A percentile compares a stretch with the other conserved stretches of the same genome.
phyloP scores from a whole-genome alignment of 2,329 filamentous ascomycete species.

The Trichoderma gracile region DNA sequence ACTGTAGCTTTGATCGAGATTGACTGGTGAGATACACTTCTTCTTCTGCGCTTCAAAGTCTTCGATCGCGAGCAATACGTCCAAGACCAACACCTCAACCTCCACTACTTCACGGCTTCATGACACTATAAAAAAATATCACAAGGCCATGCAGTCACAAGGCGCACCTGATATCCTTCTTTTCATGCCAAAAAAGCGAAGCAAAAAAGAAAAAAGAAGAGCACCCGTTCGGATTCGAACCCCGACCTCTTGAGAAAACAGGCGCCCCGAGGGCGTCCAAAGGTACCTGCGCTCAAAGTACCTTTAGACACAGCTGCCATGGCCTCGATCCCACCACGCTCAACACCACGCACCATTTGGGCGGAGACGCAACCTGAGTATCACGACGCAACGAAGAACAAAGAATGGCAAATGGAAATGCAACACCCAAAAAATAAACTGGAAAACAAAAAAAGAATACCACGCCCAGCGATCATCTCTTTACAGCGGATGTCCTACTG shows the following conservation, averaged over 20 bases:
- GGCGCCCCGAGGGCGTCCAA: no score
- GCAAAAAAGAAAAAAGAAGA: background rate
- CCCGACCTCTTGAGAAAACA: background rate
- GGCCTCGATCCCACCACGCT: background rate
- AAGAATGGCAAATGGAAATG: background rate
- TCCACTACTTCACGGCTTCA: background rate
- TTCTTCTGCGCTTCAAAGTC: background rate
- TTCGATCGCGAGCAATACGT: background rate
- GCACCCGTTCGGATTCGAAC: background rate
- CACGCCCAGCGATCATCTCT: slow-evolving; percentile 31
- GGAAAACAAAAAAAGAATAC: slow-evolving; percentile 12
- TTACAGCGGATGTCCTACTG: slow-evolving; percentile 32
- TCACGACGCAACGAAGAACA: no score
- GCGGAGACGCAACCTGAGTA: background rate
- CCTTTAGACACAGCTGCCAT: slow-evolving; percentile 1
- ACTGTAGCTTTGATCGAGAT: background rate
- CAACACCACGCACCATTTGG: background rate
- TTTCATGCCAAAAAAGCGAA: background rate
- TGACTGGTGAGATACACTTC: background rate
- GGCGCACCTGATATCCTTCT: background rate
- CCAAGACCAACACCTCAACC: background rate
- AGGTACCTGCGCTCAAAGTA: background rate
- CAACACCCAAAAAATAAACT: background rate
- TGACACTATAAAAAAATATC: no score
- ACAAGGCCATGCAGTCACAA: background rate